These are phyloP conservation scores for Heliamphora pulchella DNA, from an alignment of 179 eudicot species.

Conservation along the genomic window DNA sequence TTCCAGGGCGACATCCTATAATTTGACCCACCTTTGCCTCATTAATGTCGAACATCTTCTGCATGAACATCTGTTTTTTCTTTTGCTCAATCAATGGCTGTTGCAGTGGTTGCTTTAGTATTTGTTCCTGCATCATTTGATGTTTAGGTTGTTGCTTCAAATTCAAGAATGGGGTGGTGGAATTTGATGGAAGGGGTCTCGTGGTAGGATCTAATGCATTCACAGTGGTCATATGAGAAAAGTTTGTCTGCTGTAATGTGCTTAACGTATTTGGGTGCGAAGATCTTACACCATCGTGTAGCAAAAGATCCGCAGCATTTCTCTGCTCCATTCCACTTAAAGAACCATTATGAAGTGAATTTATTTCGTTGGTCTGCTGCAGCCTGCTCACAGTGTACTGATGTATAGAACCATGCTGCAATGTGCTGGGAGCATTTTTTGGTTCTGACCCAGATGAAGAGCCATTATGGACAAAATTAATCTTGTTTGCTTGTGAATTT, in stretches of 20 bases:
- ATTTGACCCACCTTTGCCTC: conserved; percentile 3
- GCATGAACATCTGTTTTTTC: not conserved
- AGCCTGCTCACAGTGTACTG: not conserved
- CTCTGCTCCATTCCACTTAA: not conserved
- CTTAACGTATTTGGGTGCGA: not conserved
- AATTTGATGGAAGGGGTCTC: not conserved
- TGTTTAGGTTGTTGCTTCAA: not conserved
- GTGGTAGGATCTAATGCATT: not conserved
- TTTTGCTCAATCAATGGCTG: not conserved
- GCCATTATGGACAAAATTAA: not conserved
- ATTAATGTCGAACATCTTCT: conserved; percentile 4
- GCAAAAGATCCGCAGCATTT: not conserved
- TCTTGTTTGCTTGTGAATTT: not conserved
- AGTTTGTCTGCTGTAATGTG: not conserved
- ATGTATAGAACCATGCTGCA: not conserved
- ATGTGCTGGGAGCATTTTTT: not conserved
- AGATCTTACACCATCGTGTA: not conserved
- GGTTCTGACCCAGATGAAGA: not conserved
- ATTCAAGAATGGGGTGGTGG: not conserved
- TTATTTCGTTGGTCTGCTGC: not conserved
- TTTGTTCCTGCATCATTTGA: not conserved
- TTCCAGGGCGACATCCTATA: not conserved
- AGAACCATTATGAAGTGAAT: not conserved
- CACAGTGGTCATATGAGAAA: conserved; percentile 5
- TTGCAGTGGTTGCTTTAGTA: not conserved